A percentile compares a stretch with the other conserved stretches of the same genome.
phyloP scores from a whole-genome alignment of 2,329 filamentous ascomycete species.

The Ilyonectria mors-panacis region DNA sequence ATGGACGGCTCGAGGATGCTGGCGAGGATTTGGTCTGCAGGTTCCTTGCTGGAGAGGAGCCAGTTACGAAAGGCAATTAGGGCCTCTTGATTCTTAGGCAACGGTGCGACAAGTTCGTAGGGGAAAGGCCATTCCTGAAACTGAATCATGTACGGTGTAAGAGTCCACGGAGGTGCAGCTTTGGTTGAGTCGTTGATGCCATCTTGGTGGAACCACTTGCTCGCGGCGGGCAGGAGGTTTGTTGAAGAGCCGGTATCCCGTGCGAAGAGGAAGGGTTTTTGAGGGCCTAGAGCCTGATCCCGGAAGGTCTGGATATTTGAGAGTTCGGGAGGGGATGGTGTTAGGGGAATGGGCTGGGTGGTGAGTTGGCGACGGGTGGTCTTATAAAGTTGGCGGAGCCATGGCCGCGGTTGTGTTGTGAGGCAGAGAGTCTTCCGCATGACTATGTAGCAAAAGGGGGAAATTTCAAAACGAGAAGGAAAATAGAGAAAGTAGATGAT shows the following conservation, averaged over 20 bases:
- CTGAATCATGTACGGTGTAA: slow-evolving; percentile 50
- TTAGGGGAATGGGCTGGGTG: slow-evolving; percentile 26
- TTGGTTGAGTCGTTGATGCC: neutral
- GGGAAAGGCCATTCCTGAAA: slow-evolving; percentile 54
- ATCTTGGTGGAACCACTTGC: slow-evolving; percentile 70
- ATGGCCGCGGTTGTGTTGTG: slow-evolving; percentile 23
- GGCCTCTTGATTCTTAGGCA: slow-evolving; percentile 33
- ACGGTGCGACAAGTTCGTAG: slow-evolving; percentile 56
- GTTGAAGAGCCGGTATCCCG: slow-evolving; percentile 57
- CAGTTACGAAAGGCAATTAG: slow-evolving; percentile 49
- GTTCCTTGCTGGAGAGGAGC: slow-evolving; percentile 45
- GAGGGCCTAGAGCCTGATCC: slow-evolving; percentile 65
- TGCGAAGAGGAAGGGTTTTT: slow-evolving; percentile 66
- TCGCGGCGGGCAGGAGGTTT: slow-evolving; percentile 63
- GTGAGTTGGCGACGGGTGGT: slow-evolving; percentile 21
- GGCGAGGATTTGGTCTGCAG: slow-evolving; percentile 50
- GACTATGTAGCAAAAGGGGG: neutral
- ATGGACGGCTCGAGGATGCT: slow-evolving; percentile 50
- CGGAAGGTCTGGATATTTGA: slow-evolving; percentile 64
- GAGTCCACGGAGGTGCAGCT: slow-evolving; percentile 18
- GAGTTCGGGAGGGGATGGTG: slow-evolving; percentile 31
- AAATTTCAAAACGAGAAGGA: neutral
- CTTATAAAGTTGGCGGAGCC: slow-evolving; percentile 37
- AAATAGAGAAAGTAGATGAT: neutral
- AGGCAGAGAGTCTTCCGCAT: slow-evolving; percentile 33